phyloP scores from a whole-genome alignment of 805 yeast species.

The Kodamaea restingae region DNA sequence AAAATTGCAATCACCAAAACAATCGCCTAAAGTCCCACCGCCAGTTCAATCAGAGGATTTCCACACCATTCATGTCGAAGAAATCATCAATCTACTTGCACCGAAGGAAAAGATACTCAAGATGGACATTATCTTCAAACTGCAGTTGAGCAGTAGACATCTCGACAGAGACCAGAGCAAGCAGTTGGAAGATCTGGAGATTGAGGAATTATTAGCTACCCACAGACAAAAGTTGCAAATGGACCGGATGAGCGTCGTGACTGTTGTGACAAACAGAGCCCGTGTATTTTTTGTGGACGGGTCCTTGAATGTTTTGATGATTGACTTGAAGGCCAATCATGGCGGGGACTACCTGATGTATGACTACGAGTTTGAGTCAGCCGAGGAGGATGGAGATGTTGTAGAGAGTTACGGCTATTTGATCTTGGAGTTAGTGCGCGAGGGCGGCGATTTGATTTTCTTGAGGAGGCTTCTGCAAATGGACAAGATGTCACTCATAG shows the following conservation, averaged over 20 bases:
- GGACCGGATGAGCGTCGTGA: constrained; percentile 29
- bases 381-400: constrained; percentile 17
- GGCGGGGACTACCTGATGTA: constrained; percentile 63
- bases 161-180: constrained; percentile 16
- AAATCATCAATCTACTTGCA: constrained; percentile 28
- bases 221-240: constrained; percentile 19
- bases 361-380: constrained; percentile 63
- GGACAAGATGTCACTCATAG: constrained; percentile 28
- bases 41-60: too few relatives aligned
- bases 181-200: constrained; percentile 26
- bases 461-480: constrained; percentile 35
- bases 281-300: constrained; percentile 39
- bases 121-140: constrained; percentile 36
- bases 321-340: constrained; percentile 39
- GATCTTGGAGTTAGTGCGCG: constrained; percentile 56
- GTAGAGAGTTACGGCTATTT: constrained; percentile 53
- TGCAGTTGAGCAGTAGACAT: constrained; percentile 27
- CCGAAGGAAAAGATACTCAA: constrained; percentile 38
- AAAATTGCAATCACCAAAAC: too few relatives aligned
- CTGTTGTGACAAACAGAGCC: constrained; percentile 38
- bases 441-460: constrained; percentile 53
- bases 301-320: constrained; percentile 30
- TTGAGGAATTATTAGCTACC: constrained; percentile 29
- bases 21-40: too few relatives aligned
- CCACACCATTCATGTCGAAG: constrained; percentile 27